phyloP scores from a whole-genome alignment of 2,329 filamentous ascomycete species.

The Penicillium sp. region DNA sequence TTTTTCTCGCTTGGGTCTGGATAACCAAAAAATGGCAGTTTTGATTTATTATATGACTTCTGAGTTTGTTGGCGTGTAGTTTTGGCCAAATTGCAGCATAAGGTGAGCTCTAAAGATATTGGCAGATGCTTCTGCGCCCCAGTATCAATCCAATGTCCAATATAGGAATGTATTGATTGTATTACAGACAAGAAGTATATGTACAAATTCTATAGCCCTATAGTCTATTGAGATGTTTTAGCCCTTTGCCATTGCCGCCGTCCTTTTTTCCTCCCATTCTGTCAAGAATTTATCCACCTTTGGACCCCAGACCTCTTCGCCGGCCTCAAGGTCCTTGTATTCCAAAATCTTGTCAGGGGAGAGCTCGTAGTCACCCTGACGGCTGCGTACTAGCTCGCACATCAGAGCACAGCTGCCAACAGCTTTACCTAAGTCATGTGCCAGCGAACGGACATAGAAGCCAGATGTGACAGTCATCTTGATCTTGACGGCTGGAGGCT shows the following conservation, averaged over 20 bases:
- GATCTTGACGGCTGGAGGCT: slow-evolving; percentile 72
- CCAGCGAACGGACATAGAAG: slow-evolving; percentile 93
- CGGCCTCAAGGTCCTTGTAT: slow-evolving; percentile 71
- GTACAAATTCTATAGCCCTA: neutral
- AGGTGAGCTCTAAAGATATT: neutral
- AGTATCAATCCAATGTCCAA: neutral
- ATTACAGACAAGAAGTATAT: slow-evolving; percentile 1
- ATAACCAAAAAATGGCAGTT: slow-evolving; percentile 16
- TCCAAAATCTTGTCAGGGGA: slow-evolving; percentile 71
- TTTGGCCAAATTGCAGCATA: neutral
- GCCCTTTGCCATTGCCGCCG: slow-evolving; percentile 17
- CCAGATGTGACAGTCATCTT: slow-evolving; percentile 92
- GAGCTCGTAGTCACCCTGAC: slow-evolving; percentile 78
- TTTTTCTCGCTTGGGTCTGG: slow-evolving; percentile 15
- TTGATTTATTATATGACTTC: slow-evolving; percentile 3
- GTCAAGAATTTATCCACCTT: slow-evolving; percentile 63
- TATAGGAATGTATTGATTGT: neutral
- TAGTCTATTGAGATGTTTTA: slow-evolving; percentile 6
- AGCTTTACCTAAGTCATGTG: slow-evolving; percentile 84
- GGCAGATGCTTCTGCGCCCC: neutral
- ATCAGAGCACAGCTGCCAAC: slow-evolving; percentile 81
- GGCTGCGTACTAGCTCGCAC: slow-evolving; percentile 75
- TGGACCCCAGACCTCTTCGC: slow-evolving; percentile 79
- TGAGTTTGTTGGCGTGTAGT: neutral
- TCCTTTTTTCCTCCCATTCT: slow-evolving; percentile 49